Percentiles rank a stretch among this genome's conserved stretches.
Evolutionary conservation across 164 flowering plant species (phyloP).

Genomic region (Dillenia suffruticosa): DNA sequence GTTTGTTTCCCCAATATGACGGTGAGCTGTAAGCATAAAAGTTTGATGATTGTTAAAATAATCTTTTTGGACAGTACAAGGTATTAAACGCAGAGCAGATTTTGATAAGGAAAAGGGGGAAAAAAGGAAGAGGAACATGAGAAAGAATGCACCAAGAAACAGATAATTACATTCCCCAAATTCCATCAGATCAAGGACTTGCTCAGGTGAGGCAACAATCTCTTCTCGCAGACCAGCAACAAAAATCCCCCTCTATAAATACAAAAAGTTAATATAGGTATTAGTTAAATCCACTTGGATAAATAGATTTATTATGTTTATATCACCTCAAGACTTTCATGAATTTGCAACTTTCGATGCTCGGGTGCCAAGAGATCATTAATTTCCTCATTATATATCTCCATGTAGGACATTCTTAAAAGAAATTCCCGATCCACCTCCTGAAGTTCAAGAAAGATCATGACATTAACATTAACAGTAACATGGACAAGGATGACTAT

Average conservation of each 20-base stretch:
- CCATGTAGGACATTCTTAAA: slow-evolving; percentile 93
- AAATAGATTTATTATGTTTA: background rate
- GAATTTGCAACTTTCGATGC: slow-evolving; percentile 87
- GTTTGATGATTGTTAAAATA: background rate
- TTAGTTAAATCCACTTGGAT: no score
- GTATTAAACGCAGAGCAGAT: no score
- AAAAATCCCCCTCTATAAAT: slow-evolving; percentile 75
- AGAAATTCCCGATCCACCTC: slow-evolving; percentile 85
- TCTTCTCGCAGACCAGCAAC: slow-evolving; percentile 98
- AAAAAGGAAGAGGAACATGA: background rate
- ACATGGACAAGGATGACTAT: no score
- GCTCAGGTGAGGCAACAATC: slow-evolving; percentile 88
- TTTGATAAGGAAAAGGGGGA: background rate
- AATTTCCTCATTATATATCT: slow-evolving; percentile 94
- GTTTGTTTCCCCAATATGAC: slow-evolving; percentile 98
- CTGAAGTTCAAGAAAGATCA: slow-evolving; percentile 22
- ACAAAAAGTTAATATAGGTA: background rate
- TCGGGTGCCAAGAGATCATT: slow-evolving; percentile 93
- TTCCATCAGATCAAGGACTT: slow-evolving; percentile 84
- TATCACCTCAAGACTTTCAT: slow-evolving; percentile 81
- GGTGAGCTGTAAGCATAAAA: slow-evolving; percentile 63
- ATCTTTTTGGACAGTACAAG: no score
- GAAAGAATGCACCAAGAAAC: background rate
- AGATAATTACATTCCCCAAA: slow-evolving; percentile 77
- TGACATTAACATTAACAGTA: no score